Conservation (phyloP, 179 eudicot species). For the Beta macrorhiza region DNA sequence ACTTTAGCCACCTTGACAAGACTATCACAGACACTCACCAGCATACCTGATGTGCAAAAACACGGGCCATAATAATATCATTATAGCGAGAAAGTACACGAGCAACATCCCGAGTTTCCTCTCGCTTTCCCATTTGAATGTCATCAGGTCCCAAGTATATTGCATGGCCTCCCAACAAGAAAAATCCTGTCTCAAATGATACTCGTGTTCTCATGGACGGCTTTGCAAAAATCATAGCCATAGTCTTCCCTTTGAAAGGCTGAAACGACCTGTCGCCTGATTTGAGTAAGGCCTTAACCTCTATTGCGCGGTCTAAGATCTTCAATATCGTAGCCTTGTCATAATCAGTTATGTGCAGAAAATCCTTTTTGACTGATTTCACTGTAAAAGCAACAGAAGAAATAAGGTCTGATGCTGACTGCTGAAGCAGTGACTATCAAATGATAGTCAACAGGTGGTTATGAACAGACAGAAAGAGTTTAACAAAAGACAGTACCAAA, state of each 20-base stretch:
- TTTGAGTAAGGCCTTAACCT: constrained; percentile 78
- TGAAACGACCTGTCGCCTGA: constrained; percentile 88
- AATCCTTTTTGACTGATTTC: constrained; percentile 66
- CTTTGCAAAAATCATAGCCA: constrained; percentile 99
- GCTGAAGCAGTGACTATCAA: background rate
- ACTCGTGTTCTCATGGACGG: constrained; percentile 99
- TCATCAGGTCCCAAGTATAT: constrained; percentile 91
- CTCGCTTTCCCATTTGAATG: constrained; percentile 99
- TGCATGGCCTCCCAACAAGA: constrained; percentile 95
- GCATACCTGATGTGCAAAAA: constrained; percentile 96
- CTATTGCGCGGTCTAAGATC: constrained; percentile 82
- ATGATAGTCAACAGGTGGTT: background rate
- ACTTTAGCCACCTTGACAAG: constrained; percentile 16
- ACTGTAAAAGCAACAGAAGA: constrained; percentile 42
- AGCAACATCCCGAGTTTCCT: constrained; percentile 99
- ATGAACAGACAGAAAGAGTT: background rate
- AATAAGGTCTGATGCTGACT: background rate
- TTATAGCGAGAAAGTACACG: constrained; percentile 91
- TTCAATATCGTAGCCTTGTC: constrained; percentile 75
- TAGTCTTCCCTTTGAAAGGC: constrained; percentile 86
- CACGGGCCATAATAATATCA: constrained; percentile 97
- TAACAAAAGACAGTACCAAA: background rate
- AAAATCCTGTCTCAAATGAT: constrained; percentile 95
- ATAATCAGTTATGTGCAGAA: constrained; percentile 84
- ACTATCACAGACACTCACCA: constrained; percentile 37